A percentile compares a stretch with the other conserved stretches of the same genome.
Evolutionary conservation across 176 grass and related monocot genomes (phyloP).

Genomic region (Stipa capillata): DNA sequence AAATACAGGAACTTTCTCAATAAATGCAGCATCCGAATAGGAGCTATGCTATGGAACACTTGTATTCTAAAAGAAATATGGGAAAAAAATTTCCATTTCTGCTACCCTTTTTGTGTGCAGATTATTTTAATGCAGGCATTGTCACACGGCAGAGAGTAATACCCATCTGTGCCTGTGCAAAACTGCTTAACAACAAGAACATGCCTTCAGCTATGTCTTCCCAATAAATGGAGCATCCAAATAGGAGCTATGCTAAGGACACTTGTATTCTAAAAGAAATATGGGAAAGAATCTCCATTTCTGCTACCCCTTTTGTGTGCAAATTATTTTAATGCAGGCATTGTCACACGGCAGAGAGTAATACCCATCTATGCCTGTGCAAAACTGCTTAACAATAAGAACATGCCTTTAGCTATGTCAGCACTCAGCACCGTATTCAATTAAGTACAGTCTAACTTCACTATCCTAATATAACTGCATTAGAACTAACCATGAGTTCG

Average conservation of each 20-base stretch:
- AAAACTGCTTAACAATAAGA: not conserved
- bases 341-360: not conserved
- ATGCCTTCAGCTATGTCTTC: not conserved
- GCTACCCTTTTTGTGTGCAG: not conserved
- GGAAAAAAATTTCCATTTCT: not conserved
- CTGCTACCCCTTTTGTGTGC: not conserved
- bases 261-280: not conserved
- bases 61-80: not conserved
- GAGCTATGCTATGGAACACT: not conserved
- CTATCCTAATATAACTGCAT: not conserved
- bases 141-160: not conserved
- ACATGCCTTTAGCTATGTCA: not conserved
- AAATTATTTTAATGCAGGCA: not conserved
- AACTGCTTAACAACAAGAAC: not conserved
- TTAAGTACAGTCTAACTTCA: not conserved
- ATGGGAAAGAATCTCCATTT: not conserved
- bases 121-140: not conserved
- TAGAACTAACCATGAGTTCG: not conserved
- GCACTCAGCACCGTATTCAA: not conserved
- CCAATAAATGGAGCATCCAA: not conserved
- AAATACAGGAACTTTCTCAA: not conserved
- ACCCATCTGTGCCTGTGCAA: not conserved
- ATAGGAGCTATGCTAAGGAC: not conserved
- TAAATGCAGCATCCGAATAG: not conserved
- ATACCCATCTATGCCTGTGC: not conserved